Base-by-base conservation (phyloP, 31 red algal genomes). In the Endocladia muricata region DNA sequence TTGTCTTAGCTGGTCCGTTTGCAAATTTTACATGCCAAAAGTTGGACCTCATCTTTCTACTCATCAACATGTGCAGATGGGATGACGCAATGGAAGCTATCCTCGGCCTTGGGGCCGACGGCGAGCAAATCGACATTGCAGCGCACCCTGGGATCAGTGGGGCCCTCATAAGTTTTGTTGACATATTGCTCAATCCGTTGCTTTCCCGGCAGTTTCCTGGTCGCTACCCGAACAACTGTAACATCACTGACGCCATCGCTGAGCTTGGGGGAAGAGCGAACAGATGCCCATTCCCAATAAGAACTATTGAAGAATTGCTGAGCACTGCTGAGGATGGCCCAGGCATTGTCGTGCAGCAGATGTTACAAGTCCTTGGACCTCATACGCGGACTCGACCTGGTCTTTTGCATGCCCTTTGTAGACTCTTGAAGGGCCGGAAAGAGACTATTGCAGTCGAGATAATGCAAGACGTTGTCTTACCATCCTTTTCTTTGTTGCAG, bases 31-130 rank as follows among this genome's bases (percentile, higher is more conserved):
- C 40, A 4, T 84, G 33, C 37, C 81, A 84, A 54, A 84, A 84
- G 44, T 59, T 84, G 15, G 41, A 64, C 36, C 68, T 84, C 28
- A 84, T 84, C 22, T 59, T 28, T 30, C 28, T 75, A 57, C 28
- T 84, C 29, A 71, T 84, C 15, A 68, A 54, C 3, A 55, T 84
- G 29, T 44, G 69, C 19, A 19, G 81, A 55, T 74, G 68, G 69
- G 70, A 75, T 75, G 81, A 84, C 28, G 81, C 70, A 4, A 74
- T 84, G 35, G 67, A 64, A 34, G 68, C 81, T 9, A 84, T 84
- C 34, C 70, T 74, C 4, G 25, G 41, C 23, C 52, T 74, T 35
- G 54, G 58, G 26, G 81, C 75, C 29, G 49, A 71, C 19, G 31
- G 30, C 28, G 70, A 42, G 37, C 81, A 83, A 17, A 51, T 83